Base-by-base conservation (phyloP, 345 rosid species). In the Tarenaya hassleriana region DNA sequence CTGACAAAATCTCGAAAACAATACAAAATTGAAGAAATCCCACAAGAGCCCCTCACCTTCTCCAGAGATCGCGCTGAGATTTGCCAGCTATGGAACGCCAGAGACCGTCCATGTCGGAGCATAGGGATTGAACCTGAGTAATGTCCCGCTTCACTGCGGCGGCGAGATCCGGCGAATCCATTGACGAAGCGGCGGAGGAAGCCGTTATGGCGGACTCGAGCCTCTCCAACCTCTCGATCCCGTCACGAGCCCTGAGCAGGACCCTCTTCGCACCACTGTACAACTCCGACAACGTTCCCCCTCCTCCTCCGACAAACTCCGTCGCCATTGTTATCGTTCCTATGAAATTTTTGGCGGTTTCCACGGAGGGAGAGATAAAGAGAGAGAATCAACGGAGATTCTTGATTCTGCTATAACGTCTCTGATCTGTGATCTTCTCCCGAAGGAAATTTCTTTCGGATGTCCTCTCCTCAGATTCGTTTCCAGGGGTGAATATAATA, bases 21-120 rank as follows among this genome's bases (percentile, higher is more conserved):
- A 20, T 8, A 14, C 21, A 19, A 8, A 27, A 6, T 47, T 12
- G 16, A 10, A 9, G 6, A 49, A 21, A 16, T 0, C 10, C 24
- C 40, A 13, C 27, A 27, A 1, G 15, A 14, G 18, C 33, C 49
- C 50, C 12, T 53, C 50, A 80, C 94, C 96, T 76, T 73, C 77
- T 78, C 96, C 98, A 92, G 69, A 92, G 96, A 79, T 92, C 96
- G 50, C 98, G 96, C 14, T 84, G 96, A 0, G 96, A 73, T 62
- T 83, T 81, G 50, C 81, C 70, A 51, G 81, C 61, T 20, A 92
- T 63, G 10, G 89, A 82, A 16, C 86, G 96, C 94, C 95, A 92
- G 42, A 84, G 81, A 51, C 71, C 71, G 32, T 87, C 95, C 96
- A 92, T 83, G 41, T 74, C 84, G 48, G 79, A 63, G 69, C 95